Percentiles rank a stretch among this genome's conserved stretches.
Conservation (phyloP, 169 alveolate species). For the Cryptosporidium felis region DNA sequence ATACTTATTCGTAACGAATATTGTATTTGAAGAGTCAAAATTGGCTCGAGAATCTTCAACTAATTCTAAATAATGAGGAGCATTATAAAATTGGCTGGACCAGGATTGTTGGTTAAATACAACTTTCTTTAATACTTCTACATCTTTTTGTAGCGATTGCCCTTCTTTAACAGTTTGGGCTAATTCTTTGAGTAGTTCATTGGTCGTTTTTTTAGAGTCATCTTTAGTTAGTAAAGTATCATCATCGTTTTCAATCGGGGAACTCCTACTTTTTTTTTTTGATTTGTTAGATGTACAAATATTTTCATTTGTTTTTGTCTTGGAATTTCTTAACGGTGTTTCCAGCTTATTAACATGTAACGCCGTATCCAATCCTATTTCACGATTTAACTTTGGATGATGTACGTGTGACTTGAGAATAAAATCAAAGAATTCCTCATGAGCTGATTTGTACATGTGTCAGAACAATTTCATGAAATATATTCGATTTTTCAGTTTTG, state of each 20-base stretch:
- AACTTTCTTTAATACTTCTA: slow-evolving; percentile 58
- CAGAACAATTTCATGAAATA: not conserved
- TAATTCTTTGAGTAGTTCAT: slow-evolving; percentile 28
- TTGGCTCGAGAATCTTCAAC: not conserved
- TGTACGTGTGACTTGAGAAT: slow-evolving; percentile 37
- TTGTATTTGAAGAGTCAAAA: not conserved
- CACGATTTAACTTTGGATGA: slow-evolving; percentile 21
- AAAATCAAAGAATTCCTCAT: slow-evolving; percentile 66
- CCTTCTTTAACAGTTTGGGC: slow-evolving; percentile 67
- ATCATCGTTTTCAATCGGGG: not conserved
- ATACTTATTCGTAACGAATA: not conserved
- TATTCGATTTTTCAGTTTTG: not conserved
- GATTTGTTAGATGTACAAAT: slow-evolving; percentile 4
- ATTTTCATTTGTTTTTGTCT: slow-evolving; percentile 19
- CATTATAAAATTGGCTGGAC: not conserved
- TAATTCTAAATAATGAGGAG: not conserved
- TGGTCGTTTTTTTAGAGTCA: slow-evolving; percentile 28
- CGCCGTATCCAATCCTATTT: not conserved
- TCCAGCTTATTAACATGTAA: not conserved
- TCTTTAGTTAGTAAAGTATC: too few species aligned
- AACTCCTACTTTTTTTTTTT: slow-evolving; percentile 14
- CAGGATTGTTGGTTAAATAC: slow-evolving; percentile 42
- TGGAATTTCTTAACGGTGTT: not conserved
- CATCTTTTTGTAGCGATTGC: slow-evolving; percentile 68
- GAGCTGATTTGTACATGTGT: slow-evolving; percentile 70